Base-by-base conservation (phyloP, 257 asterid species). In the Penstemon barbatus region DNA sequence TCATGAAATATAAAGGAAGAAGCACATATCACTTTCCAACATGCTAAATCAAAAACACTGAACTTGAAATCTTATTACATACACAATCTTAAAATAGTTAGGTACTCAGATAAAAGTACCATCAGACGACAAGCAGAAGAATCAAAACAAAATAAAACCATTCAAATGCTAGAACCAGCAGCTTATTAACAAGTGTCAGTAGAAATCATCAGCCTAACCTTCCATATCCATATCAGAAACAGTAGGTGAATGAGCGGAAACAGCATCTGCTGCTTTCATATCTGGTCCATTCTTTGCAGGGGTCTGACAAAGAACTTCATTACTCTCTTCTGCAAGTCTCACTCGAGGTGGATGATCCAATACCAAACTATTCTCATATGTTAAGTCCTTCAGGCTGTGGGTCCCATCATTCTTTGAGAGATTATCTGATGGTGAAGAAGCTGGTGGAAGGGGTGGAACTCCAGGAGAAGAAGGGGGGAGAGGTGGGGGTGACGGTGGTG, bases 201-300 rank as follows among this genome's bases (percentile, higher is more conserved):
- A 74, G 44, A 15, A 59, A 67, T 57, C n/a, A 69, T 42, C 71
- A 70, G 73, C 51, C 87, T 58, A 71, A 89, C 98, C 98, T 82
- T 92, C 98, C 95, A 92, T 92, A 78, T 92, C 98, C 96, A 92
- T 92, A 77, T 92, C 98, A 44, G 98, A 89, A 81, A 81, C 85
- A 62, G 69, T 57, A 56, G 84, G 86, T n/a, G 92, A 84, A 68
- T 63, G 55, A 55, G 83, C 74, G 2, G 41, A 71, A 66, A 65
- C 73, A 57, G 83, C 74, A 75, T 75, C 81, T 40, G 63, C 68
- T 54, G 79, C 73, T 77, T 77, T 84, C 68, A 69, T 69, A 70
- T 76, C 58, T 71, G 54, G 71, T 13, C 71, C 77, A 73, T 41
- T 76, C 52, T 71, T 67, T 63, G 78, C 89, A 71, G 73, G 63